Evolutionary conservation across 345 rosid genomes (phyloP), one percentile per base, ranked within the genome.

Genomic region (Ceriops zippeliana): DNA sequence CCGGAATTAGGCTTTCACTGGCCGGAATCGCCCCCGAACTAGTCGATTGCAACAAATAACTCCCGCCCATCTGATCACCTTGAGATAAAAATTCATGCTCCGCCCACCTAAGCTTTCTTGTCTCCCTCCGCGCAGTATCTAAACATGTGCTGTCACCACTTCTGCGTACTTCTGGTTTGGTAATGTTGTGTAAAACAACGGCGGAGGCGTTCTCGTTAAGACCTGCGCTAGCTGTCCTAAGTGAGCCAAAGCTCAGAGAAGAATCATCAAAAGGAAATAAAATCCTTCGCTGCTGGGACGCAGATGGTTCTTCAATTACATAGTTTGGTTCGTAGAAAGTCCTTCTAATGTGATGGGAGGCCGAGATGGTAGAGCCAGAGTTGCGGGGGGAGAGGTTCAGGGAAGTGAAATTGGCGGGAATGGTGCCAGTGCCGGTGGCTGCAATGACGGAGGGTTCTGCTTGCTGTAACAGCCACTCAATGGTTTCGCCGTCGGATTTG

Each of bases 371-470:
- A 35, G 98, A 88, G 37, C 93, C 88, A 31, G 96, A 84, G 78
- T 88, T 86, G 31, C 96, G 84, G 30, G 90, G 88, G 59, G 98
- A 92, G 76, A 90, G 87, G 67, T 92, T 92, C 59, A 92, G 90
- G 52, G 98, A 90, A 66, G 96, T 85, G 81, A 88, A 90, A 71
- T 89, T 92, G 26, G 98, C 93, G 35, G 98, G 98, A 38, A 92
- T 88, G 62, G 96, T 92, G 28, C 98, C 96, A 53, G 98, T 86
- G 6, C 98, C 98, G 15, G 98, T 92, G 70, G 98, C 98, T 4
- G 93, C 96, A 69, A 92, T 83, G 65, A 92, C 96, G 1, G 98
- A 70, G 0, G 98, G 98, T 76, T 92, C 98, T 6, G 98, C 98
- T 73, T 92, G 98, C 52, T 92, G 96, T 20, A 92, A 86, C 19